Base-by-base conservation (phyloP, 2,329 filamentous ascomycete genomes). In the Cryphonectria carpinicola region DNA sequence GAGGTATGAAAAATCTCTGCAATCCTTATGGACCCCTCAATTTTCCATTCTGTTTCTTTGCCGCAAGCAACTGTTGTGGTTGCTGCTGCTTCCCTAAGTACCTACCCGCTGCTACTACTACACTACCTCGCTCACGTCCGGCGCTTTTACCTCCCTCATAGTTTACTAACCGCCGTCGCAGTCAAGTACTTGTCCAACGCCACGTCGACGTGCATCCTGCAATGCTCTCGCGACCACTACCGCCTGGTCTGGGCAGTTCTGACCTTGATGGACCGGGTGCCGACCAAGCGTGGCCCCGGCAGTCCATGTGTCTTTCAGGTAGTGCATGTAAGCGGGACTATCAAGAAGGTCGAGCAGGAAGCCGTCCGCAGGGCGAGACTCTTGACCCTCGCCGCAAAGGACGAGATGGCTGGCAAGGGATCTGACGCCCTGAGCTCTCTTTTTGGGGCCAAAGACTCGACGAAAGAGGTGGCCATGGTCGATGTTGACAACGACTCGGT, bases 181-280 rank as follows among this genome's bases (percentile, higher is more conserved):
- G 93, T 99, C 67, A 97, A 97, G 84, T 99, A 99, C 80, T 86
- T 97, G 66, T 97, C 94, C 0, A 86, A 90, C 4, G 92, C 94
- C n/a, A 99, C 96, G 0, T 97, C 93, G 7, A 99, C 95, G 1
- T 94, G 95, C 68, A 99, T 99, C 72, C 85, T 99, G 54, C 89
- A 93, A 73, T 93, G 95, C 74, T 89, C 93, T 3, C 90, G 96
- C 70, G 89, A 90, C 22, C 91, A 97, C 74, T 97, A 95, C 79
- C 88, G 93, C 63, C 87, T 98, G 73, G 90, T 97, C 5, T 99
- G 96, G 96, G 91, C 94, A 0, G 93, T 94, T 0, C 83, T 99
- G 67, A 93, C 93, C 0, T 93, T 94, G 75, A 92, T 96, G 84
- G 90, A 90, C 32, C 86, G 82, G 22, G 83, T 98, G 0, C 93